Evolutionary conservation across 225 moss, liverwort and hornwort species (phyloP), one percentile per base, ranked within the genome.

Genomic region (Straminergon stramineum): DNA sequence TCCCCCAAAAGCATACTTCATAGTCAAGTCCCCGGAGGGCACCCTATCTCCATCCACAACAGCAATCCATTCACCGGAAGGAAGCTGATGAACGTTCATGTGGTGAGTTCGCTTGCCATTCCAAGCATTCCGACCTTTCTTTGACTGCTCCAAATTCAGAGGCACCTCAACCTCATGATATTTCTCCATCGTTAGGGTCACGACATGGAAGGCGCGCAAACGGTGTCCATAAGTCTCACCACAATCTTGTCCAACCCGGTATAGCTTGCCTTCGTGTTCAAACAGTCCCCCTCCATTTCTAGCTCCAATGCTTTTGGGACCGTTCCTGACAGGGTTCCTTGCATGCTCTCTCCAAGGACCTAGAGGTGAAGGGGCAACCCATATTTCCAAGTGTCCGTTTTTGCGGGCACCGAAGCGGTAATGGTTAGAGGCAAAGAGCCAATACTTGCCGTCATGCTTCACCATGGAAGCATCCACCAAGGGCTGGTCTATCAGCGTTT

Each of bases 21-120:
- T 91, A 30, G 93, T 90, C 86, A 94, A 65, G 86, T 95, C 93
- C n/a, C 98, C 97, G 55, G 97, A 97, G 27, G 96, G 94, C 34
- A 98, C 96, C 86, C 95, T 92, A 80, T 98, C 98, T 39, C 98
- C 98, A 82, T 98, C 98, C 94, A 98, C 95, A 53, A 96, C 96
- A 74, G 98, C 98, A 73, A 98, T 95, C 98, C 98, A 98, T 37
- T 96, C 91, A 22, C 97, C 97, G 7, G 97, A 94, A 56, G 96
- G 92, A 34, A 98, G 97, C 84, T 88, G 93, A 41, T 95, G 96
- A 4, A 84, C 96, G 84, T 98, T 97, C 90, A 98, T 93, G 85
- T 98, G 98, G 79, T 98, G 98, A 84, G 95, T 95, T 57, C 97
- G 93, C 79, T 95, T 83, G 58, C 98, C 98, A 85, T 98, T 97